Evolutionary conservation across 1,139 yeast genomes (phyloP).

Genomic region (Debaryomycetaceae sp.): DNA sequence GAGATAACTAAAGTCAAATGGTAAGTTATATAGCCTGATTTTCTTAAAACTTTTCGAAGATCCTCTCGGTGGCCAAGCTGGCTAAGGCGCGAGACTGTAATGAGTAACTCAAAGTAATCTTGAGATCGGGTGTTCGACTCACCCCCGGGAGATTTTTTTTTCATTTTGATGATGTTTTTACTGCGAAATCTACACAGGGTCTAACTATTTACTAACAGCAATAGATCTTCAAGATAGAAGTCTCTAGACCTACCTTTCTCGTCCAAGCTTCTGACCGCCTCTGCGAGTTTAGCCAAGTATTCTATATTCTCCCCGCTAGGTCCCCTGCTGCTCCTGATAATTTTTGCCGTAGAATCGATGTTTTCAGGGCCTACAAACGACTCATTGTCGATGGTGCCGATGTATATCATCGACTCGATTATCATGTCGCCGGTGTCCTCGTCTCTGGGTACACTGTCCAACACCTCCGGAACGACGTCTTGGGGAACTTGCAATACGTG

Average conservation of each 20-base stretch:
- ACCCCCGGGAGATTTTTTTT: conserved; percentile 64
- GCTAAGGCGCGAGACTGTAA: conserved; percentile 83
- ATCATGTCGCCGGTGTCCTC: conserved; percentile 31
- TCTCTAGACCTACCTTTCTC: conserved; percentile 27
- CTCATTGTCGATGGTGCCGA: conserved; percentile 76
- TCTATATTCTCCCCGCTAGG: conserved; percentile 82
- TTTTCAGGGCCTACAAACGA: conserved; percentile 84
- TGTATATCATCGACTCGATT: conserved; percentile 68
- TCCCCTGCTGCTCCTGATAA: conserved; percentile 57
- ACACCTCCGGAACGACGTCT: conserved; percentile 9
- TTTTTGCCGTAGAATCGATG: conserved; percentile 52
- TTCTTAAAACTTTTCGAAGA: neutral
- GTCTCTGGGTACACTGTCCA: conserved; percentile 18
- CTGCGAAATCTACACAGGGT: neutral
- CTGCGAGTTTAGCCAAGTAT: conserved; percentile 55
- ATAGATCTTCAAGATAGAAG: conserved; percentile 36
- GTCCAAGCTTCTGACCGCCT: conserved; percentile 51
- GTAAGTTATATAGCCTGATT: no score
- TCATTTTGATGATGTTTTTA: neutral
- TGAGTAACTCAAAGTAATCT: conserved; percentile 51
- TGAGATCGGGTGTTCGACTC: conserved; percentile 86
- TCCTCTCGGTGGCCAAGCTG: conserved; percentile 75
- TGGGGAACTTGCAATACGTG: conserved; percentile 36
- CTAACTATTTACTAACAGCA: conserved; percentile 4
- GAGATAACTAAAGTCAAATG: no score